Conservation (phyloP, 164 flowering plant species). For the Dillenia suffruticosa region DNA sequence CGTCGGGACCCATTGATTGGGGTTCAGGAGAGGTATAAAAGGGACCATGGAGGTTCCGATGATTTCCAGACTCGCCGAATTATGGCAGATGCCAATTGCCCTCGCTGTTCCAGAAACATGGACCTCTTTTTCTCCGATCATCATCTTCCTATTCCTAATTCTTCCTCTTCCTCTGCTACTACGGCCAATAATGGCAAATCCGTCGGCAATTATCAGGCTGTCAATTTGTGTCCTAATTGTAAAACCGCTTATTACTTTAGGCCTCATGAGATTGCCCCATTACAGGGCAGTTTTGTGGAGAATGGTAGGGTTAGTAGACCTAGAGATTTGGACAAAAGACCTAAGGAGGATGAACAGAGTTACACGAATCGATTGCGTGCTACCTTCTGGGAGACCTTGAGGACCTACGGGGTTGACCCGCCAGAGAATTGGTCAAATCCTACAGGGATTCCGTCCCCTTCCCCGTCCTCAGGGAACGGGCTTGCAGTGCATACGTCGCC, state of each 20-base stretch:
- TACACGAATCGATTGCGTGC: constrained; percentile 33
- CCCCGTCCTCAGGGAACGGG: constrained; percentile 47
- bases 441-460: constrained; percentile 62
- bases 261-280: constrained; percentile 50
- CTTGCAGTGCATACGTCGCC: constrained; percentile 81
- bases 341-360: constrained; percentile 12
- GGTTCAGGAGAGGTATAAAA: constrained; percentile 66
- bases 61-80: constrained; percentile 42
- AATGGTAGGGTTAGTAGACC: constrained; percentile 43
- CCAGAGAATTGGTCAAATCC: constrained; percentile 69
- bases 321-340: constrained; percentile 14
- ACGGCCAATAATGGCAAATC: background rate
- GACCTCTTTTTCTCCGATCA: constrained; percentile 66
- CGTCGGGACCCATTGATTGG: constrained; percentile 33
- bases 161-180: constrained; percentile 4
- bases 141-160: constrained; percentile 18
- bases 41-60: constrained; percentile 50
- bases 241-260: constrained; percentile 71
- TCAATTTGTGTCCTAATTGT: constrained; percentile 88
- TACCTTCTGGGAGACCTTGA: constrained; percentile 74
- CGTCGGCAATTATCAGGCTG: constrained; percentile 34
- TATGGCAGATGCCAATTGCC: constrained; percentile 77
- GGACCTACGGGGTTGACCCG: constrained; percentile 53
- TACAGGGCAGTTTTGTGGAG: constrained; percentile 86
- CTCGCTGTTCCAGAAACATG: constrained; percentile 74